Conservation (phyloP, 495 filamentous ascomycete genomes). For the Neurospora tetrasperma region DNA sequence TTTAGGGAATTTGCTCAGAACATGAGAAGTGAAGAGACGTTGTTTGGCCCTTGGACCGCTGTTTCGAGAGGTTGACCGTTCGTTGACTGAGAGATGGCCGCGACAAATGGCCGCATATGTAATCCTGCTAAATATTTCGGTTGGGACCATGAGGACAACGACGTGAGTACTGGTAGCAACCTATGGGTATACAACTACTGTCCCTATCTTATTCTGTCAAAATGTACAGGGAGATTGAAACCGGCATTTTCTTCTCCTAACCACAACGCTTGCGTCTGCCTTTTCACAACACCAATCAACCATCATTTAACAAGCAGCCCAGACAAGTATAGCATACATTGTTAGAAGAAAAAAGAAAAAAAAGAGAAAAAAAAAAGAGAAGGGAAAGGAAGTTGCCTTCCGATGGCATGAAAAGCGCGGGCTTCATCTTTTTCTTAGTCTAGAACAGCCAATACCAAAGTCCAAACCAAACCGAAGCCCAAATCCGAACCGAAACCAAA, state of each 20-base stretch:
- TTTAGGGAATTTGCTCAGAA: not conserved
- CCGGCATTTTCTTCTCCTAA: too few relatives aligned
- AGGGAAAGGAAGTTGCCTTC: not conserved
- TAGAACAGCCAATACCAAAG: not conserved
- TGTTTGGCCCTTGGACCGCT: not conserved
- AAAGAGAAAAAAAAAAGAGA: not conserved
- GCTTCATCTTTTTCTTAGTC: not conserved
- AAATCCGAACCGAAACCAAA: too few relatives aligned
- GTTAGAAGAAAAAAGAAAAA: too few relatives aligned
- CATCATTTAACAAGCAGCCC: too few relatives aligned
- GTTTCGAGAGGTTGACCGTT: not conserved
- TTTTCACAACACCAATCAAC: too few relatives aligned
- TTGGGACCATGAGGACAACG: not conserved
- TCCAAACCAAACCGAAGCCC: not conserved
- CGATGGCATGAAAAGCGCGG: not conserved
- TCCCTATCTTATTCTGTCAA: too few relatives aligned
- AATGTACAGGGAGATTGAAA: too few relatives aligned
- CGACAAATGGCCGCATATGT: not conserved
- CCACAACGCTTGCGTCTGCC: too few relatives aligned
- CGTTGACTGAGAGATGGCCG: not conserved
- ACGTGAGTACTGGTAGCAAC: not conserved
- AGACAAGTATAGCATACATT: too few relatives aligned
- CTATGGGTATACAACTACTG: not conserved
- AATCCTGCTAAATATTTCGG: not conserved
- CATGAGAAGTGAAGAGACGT: too few relatives aligned